Conservation (phyloP, 768 basidiomycete genomes). For the Neoboletus magnificus region DNA sequence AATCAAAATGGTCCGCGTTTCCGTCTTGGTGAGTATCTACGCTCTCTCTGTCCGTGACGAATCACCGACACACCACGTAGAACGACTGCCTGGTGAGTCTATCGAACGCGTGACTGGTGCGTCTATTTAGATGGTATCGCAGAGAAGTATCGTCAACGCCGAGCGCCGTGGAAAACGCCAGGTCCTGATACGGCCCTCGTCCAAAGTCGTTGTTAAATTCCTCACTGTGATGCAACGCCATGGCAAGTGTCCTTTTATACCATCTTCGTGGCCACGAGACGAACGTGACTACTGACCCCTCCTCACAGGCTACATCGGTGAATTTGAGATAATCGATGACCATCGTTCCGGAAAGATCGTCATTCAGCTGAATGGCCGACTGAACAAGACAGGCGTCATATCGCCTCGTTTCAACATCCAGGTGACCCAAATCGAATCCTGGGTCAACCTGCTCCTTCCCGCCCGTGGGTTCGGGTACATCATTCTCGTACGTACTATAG, state of each 20-base stretch:
- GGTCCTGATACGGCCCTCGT: conserved; percentile 94
- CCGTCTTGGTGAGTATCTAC: conserved; percentile 57
- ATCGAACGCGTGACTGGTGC: not conserved
- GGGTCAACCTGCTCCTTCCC: conserved; percentile 96
- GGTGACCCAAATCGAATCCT: conserved; percentile 85
- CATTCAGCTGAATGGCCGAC: conserved; percentile 94
- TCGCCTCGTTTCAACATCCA: conserved; percentile 99
- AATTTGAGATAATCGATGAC: conserved; percentile 98
- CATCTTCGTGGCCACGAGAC: not conserved
- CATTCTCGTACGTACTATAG: conserved; percentile 67
- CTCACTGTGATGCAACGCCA: conserved; percentile 98
- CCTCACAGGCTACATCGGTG: conserved; percentile 86
- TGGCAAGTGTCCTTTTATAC: conserved; percentile 52
- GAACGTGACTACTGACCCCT: not conserved
- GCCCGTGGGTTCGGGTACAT: conserved; percentile 95
- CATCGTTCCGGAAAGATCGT: conserved; percentile 98
- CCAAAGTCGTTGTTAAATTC: conserved; percentile 98
- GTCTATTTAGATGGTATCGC: conserved; percentile 9
- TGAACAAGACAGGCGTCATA: conserved; percentile 99
- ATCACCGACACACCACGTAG: conserved; percentile 7
- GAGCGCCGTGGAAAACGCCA: conserved; percentile 99
- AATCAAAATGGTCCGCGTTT: conserved; percentile 80
- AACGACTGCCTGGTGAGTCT: conserved; percentile 59
- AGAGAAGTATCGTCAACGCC: conserved; percentile 99
- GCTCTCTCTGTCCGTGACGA: not conserved